Conservation (phyloP, 1,284 basidiomycete genomes). For the Violaceomyces palustris region DNA sequence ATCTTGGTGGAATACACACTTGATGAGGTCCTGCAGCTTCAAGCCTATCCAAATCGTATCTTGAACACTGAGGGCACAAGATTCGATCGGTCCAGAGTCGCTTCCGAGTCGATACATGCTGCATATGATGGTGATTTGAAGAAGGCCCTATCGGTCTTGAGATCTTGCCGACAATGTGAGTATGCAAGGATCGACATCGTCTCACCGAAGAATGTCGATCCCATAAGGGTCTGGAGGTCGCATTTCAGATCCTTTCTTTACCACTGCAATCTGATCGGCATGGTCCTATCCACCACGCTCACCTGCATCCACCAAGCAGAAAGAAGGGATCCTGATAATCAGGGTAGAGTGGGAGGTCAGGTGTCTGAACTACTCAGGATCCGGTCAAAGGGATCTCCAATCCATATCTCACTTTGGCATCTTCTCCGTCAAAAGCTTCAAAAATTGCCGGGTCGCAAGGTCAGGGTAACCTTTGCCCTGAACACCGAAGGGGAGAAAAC, state of each 20-base stretch:
- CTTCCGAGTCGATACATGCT: too few species aligned
- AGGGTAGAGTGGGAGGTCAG: neutral
- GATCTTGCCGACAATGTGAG: too few species aligned
- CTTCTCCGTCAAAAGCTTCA: conserved; percentile 1
- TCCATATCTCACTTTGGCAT: conserved; percentile 2
- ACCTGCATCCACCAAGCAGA: conserved; percentile 7
- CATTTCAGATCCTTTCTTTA: conserved; percentile 1
- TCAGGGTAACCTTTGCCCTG: conserved; percentile 44
- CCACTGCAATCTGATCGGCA: neutral
- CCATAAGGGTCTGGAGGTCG: conserved; percentile 37
- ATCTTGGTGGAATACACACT: too few species aligned
- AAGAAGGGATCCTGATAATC: conserved; percentile 1
- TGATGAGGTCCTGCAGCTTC: too few species aligned
- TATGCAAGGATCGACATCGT: too few species aligned
- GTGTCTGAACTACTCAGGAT: neutral
- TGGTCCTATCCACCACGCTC: neutral
- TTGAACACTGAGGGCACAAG: too few species aligned
- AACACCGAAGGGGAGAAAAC: conserved; percentile 6
- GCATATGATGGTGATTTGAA: too few species aligned
- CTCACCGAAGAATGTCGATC: conserved; percentile 27
- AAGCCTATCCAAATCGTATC: too few species aligned
- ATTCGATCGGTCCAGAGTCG: too few species aligned
- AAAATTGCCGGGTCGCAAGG: conserved; percentile 15
- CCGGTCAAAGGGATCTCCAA: neutral
- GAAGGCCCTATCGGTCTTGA: too few species aligned